Base-by-base conservation (phyloP, 1,139 yeast species). In the Saccharomycopsis phalli region DNA sequence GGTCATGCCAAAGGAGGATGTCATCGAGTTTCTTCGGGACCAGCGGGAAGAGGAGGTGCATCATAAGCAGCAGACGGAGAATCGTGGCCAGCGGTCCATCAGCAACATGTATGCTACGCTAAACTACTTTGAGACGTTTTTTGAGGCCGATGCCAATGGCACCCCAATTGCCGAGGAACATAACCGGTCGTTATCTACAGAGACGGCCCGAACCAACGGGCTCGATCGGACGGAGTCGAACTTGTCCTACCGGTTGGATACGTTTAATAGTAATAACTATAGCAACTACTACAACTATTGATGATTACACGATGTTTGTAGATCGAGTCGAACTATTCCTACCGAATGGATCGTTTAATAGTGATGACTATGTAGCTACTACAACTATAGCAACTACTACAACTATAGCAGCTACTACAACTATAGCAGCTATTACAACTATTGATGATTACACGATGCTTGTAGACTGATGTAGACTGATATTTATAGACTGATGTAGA, bases 161-260 rank as follows among this genome's bases (percentile, higher is more conserved):
- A 16, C 36, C 11, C 19, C 20, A 31, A 14, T 4, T 29, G 6
- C 22, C 11, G 28, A 20, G 8, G 36, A 19, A 19, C 79, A 73
- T 50, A 57, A 55, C 25, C 69, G 74, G 41, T 62, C 71, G 34
- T 67, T 69, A 2, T 74, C 80, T 1, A 61, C 65, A 28, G 81
- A 73, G 42, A 73, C 80, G 1, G 59, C 66, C 7, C 65, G 66
- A 34, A 61, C 65, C 44, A 57, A 81, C 47, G 80, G 87, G 47
- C 66, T 83, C 55, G 86, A 86, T 1, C 63, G 88, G 47, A 77
- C 87, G 0, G 78, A 83, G 16, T 81, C 94, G 1, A 78, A 76
- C 37, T 66, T 83, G 1, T 81, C 93, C 2, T 84, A 42, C 22
- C 31, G 38, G 19, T 29, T 44, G 4, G 41, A 44, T 34, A 33